A percentile compares a stretch with the other conserved stretches of the same genome.
These are phyloP conservation scores for Calycina herbarum DNA, from an alignment of 2,329 filamentous ascomycete genomes.

Conservation along the genomic window DNA sequence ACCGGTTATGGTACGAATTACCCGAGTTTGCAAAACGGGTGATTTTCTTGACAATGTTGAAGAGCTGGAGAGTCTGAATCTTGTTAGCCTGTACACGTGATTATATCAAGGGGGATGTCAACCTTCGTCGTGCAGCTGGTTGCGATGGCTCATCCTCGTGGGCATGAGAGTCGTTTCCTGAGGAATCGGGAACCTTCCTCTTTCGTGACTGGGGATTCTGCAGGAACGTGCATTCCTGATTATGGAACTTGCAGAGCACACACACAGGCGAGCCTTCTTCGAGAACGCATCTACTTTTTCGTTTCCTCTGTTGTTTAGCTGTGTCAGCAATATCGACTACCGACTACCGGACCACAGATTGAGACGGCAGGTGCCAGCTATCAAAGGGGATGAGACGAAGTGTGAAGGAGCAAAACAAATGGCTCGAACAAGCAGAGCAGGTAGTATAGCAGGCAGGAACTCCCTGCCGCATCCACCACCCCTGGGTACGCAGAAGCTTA, in stretches of 20 bases:
- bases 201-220: slow-evolving; percentile 75
- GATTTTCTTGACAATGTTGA: slow-evolving; percentile 49
- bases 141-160: slow-evolving; percentile 24
- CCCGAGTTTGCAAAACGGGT: slow-evolving; percentile 45
- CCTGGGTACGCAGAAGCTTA: not conserved
- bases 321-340: slow-evolving; percentile 10
- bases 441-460: not conserved
- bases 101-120: not conserved
- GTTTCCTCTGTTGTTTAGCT: slow-evolving; percentile 27
- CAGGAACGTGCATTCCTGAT: slow-evolving; percentile 74
- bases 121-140: not conserved
- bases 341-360: not conserved
- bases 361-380: not conserved
- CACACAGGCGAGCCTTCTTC: slow-evolving; percentile 72
- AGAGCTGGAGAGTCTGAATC: slow-evolving; percentile 51
- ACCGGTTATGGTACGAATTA: slow-evolving; percentile 60
- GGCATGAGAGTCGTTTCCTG: slow-evolving; percentile 27
- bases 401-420: too few relatives aligned
- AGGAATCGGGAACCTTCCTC: slow-evolving; percentile 68
- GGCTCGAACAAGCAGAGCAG: too few relatives aligned
- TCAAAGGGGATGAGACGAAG: not conserved
- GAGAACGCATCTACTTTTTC: slow-evolving; percentile 60
- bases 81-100: slow-evolving; percentile 14
- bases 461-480: not conserved
- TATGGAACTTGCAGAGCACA: slow-evolving; percentile 73